Base-by-base conservation (phyloP, 2,329 filamentous ascomycete genomes). In the Neopestalotiopsis rosae region DNA sequence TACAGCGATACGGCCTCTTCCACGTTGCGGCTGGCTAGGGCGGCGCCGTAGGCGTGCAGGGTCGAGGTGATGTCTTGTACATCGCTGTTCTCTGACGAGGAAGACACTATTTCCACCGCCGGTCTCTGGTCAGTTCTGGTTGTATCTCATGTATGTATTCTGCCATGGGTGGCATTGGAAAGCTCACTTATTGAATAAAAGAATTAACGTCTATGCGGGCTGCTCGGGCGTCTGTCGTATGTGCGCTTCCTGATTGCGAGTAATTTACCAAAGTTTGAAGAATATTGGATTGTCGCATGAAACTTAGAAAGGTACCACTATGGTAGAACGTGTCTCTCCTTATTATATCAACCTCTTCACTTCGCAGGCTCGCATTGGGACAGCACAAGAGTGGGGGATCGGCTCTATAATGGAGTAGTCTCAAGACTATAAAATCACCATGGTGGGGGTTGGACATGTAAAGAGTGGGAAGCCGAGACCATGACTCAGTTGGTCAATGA, bases 11-110 rank as follows among this genome's bases (percentile, higher is more conserved):
- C 34, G 30, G 64, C 64, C 17, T 58, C 14, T 6, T 58, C 64
- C 12, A 66, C 64, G 28, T 66, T 17, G 45, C 64, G 49, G 20
- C 45, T 38, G 24, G 57, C 14, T 4, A 67, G 20, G 30, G 56
- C 56, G 28, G 65, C 45, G n/a, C 65, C 65, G 38, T 67, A 67
- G 20, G 65, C 65, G 24, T 67, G 65, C 32, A 67, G 40, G 7
- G 52, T 20, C 12, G 52, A 20, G 13, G 65, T 67, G 2, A 67
- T 67, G 14, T 59, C 65, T 59, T 42, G 14, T 5, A 45, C 4
- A 13, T 59, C 65, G 10, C 45, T 52, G 10, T 38, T 38, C 2
- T 38, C 5, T 38, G 34, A 38, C 14, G n/a, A 9, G 24, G 62
- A 49, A 30, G 62, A 65, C 62, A 65, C 62, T 65, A n/a, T 4